phyloP scores from a whole-genome alignment of 345 rosid species.

The Heritiera littoralis region DNA sequence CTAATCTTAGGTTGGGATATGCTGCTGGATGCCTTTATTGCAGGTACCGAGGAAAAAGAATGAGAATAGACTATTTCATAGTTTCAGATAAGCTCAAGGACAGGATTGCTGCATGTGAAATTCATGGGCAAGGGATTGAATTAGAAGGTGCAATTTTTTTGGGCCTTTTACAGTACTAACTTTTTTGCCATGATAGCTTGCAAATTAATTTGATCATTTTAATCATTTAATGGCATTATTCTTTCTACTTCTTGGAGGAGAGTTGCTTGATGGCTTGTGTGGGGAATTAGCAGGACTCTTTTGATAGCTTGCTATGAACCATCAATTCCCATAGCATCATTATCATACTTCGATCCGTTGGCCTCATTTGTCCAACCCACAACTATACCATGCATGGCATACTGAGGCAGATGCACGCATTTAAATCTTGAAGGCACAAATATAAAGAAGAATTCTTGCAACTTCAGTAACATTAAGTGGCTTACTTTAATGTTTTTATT shows the following conservation, averaged over 20 bases:
- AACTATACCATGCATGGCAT: background rate
- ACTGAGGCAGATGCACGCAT: background rate
- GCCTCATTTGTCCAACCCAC: background rate
- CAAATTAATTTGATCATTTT: background rate
- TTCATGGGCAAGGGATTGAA: slow-evolving; percentile 83
- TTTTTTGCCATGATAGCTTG: background rate
- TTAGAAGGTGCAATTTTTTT: slow-evolving; percentile 53
- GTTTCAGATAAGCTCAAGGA: slow-evolving; percentile 71
- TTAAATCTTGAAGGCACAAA: background rate
- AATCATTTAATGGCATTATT: background rate
- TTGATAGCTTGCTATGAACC: background rate
- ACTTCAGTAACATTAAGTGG: background rate
- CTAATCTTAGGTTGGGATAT: slow-evolving; percentile 12
- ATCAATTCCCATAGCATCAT: background rate
- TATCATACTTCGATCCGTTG: background rate
- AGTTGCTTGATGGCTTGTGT: background rate
- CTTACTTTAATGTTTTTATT: background rate
- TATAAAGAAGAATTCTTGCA: background rate
- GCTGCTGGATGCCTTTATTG: slow-evolving; percentile 21
- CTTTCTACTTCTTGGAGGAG: background rate
- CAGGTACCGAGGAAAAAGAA: slow-evolving; percentile 92
- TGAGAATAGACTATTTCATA: slow-evolving; percentile 87
- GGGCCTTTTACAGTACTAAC: background rate
- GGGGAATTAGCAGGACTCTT: background rate
- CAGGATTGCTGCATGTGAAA: slow-evolving; percentile 65